phyloP scores from a whole-genome alignment of 1,284 basidiomycete species.

The Apiotrichum siamense region DNA sequence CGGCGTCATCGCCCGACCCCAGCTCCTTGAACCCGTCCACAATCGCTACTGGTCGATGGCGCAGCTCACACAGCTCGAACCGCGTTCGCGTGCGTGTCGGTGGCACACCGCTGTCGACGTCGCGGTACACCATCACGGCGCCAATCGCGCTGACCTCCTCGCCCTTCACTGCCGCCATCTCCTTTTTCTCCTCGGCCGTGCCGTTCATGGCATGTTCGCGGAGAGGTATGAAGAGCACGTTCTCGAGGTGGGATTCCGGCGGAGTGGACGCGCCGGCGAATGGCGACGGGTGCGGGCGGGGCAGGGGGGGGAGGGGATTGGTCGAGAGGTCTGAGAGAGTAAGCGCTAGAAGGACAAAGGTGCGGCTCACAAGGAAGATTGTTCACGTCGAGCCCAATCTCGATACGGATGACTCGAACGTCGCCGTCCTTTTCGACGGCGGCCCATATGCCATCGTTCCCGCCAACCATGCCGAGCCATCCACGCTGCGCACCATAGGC shows the following conservation, averaged over 20 bases:
- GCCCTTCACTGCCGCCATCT: background rate
- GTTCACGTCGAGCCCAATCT: constrained; percentile 26
- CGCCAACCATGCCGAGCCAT: constrained; percentile 33
- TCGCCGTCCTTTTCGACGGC: constrained; percentile 28
- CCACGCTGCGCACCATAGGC: constrained; percentile 18
- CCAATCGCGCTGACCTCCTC: constrained; percentile 7
- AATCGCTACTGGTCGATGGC: constrained; percentile 6
- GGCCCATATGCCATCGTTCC: constrained; percentile 33
- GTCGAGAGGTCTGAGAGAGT: constrained; percentile 20
- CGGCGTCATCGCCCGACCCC: constrained; percentile 3
- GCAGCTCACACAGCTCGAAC: constrained; percentile 15
- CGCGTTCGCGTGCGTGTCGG: constrained; percentile 10
- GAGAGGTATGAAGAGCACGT: constrained; percentile 13
- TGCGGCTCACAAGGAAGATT: constrained; percentile 25
- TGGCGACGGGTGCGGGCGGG: constrained; percentile 6
- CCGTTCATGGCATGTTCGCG: constrained; percentile 5
- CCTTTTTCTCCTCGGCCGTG: background rate
- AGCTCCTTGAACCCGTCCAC: constrained; percentile 19
- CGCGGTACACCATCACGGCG: constrained; percentile 11
- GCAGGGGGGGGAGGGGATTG: constrained; percentile 30
- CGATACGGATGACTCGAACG: constrained; percentile 23
- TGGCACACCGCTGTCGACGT: constrained; percentile 5
- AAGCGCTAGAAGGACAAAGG: too few species aligned
- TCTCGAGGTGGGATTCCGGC: constrained; percentile 8
- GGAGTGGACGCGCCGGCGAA: background rate